Percentiles rank a stretch among this genome's conserved stretches.
These are phyloP conservation scores for Knoxdaviesia proteae DNA, from an alignment of 2,329 filamentous ascomycete genomes.

Conservation along the genomic window DNA sequence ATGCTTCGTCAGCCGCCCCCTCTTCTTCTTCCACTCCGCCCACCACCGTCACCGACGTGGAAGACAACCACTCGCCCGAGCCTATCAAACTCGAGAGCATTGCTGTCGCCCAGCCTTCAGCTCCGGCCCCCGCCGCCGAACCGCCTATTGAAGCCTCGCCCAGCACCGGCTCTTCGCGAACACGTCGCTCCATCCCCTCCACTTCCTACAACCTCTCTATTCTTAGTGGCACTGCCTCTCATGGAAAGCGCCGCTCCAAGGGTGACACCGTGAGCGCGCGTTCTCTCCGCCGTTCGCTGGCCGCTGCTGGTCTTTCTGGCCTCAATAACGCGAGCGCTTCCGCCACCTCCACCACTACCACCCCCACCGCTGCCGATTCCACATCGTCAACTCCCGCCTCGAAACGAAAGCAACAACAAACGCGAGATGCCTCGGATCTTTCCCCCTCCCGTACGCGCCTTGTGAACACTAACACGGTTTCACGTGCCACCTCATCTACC, in stretches of 20 bases:
- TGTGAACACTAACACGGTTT: too few species aligned
- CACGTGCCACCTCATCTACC: too few species aligned
- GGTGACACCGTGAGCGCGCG: constrained; percentile 24
- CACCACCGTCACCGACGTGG: constrained; percentile 42
- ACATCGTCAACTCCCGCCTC: constrained; percentile 13
- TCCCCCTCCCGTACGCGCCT: not conserved
- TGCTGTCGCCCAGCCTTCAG: constrained; percentile 4
- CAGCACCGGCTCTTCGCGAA: constrained; percentile 4
- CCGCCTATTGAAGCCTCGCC: constrained; percentile 6
- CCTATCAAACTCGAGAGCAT: constrained; percentile 14
- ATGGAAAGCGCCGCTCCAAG: constrained; percentile 33
- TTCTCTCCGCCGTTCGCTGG: constrained; percentile 15
- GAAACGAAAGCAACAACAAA: constrained; percentile 6
- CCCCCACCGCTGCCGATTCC: constrained; percentile 20
- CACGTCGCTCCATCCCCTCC: constrained; percentile 5
- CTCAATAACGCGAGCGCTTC: not conserved
- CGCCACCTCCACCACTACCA: constrained; percentile 6
- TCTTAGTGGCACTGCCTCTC: constrained; percentile 38
- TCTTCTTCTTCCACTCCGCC: not conserved
- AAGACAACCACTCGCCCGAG: constrained; percentile 29
- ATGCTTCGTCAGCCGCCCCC: not conserved
- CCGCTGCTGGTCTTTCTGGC: not conserved
- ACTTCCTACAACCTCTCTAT: constrained; percentile 40
- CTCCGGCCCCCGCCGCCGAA: constrained; percentile 6
- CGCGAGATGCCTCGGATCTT: not conserved